These are phyloP conservation scores for Silene latifolia DNA, from an alignment of 148 eudicot species.

Conservation along the genomic window DNA sequence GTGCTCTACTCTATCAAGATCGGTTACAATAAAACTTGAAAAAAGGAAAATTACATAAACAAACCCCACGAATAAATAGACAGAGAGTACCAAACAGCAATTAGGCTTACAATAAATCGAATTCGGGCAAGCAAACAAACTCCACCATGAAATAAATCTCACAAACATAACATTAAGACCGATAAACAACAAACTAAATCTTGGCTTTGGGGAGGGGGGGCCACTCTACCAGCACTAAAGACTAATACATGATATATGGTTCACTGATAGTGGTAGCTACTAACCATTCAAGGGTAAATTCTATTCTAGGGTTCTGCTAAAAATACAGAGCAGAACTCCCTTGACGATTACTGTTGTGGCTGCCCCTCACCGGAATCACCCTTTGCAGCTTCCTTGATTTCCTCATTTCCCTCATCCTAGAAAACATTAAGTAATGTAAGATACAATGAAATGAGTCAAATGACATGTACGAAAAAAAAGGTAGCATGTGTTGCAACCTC, in stretches of 20 bases:
- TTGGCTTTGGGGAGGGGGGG: neutral
- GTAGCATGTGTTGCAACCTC: neutral
- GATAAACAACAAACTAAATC: conserved; percentile 7
- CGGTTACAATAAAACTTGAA: neutral
- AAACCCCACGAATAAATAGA: neutral
- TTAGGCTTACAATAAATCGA: conserved; percentile 4
- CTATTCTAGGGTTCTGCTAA: conserved; percentile 13
- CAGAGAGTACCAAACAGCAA: neutral
- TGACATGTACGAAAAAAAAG: neutral
- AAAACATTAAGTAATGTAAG: neutral
- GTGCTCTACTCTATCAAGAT: neutral
- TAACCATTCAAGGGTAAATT: conserved; percentile 20
- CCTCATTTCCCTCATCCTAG: conserved; percentile 30
- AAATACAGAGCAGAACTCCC: conserved; percentile 20
- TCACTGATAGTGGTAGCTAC: conserved; percentile 24
- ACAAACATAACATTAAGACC: conserved; percentile 16
- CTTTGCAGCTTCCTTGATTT: conserved; percentile 32
- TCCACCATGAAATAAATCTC: conserved; percentile 13
- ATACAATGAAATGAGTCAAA: neutral
- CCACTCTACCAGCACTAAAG: neutral
- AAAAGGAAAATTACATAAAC: neutral
- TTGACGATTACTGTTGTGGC: conserved; percentile 24
- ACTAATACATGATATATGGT: conserved; percentile 2
- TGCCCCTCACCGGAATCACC: conserved; percentile 20
- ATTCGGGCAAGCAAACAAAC: conserved; percentile 18